Evolutionary conservation across 2,329 filamentous ascomycete genomes (phyloP).

Genomic region (Blastomyces emzantsi): DNA sequence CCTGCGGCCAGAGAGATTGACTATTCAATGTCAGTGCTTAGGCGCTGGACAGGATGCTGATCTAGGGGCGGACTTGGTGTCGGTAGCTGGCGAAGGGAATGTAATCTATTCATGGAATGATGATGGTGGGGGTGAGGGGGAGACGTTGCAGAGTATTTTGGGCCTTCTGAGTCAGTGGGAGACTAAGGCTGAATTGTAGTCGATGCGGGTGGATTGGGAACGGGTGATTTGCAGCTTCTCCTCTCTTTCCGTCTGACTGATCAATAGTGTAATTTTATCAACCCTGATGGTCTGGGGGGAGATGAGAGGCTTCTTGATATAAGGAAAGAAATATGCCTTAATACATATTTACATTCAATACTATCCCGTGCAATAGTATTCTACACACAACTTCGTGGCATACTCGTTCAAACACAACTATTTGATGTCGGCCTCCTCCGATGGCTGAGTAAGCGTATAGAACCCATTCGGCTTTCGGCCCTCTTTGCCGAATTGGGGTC

Average conservation of each 20-base stretch:
- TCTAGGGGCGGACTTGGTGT: neutral
- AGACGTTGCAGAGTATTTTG: neutral
- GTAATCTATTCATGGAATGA: neutral
- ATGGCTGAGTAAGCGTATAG: neutral
- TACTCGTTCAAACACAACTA: neutral
- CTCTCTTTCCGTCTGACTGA: neutral
- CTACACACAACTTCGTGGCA: too few species aligned
- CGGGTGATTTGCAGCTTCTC: neutral
- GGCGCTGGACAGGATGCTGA: neutral
- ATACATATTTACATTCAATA: neutral
- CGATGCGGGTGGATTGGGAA: neutral
- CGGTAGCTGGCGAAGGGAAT: neutral
- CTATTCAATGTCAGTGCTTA: constrained; percentile 12
- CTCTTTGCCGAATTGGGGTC: neutral
- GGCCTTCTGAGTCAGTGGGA: neutral
- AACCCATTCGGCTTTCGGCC: neutral
- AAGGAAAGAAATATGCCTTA: neutral
- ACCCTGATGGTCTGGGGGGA: neutral
- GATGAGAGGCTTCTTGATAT: neutral
- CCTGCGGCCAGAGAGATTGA: constrained; percentile 23
- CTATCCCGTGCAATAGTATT: too few species aligned
- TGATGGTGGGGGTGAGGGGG: neutral
- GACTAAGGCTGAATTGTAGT: neutral
- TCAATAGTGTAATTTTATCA: neutral
- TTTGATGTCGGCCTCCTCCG: neutral